Base-by-base conservation (phyloP, 1,284 basidiomycete species). In the Leccinum angustisporum region DNA sequence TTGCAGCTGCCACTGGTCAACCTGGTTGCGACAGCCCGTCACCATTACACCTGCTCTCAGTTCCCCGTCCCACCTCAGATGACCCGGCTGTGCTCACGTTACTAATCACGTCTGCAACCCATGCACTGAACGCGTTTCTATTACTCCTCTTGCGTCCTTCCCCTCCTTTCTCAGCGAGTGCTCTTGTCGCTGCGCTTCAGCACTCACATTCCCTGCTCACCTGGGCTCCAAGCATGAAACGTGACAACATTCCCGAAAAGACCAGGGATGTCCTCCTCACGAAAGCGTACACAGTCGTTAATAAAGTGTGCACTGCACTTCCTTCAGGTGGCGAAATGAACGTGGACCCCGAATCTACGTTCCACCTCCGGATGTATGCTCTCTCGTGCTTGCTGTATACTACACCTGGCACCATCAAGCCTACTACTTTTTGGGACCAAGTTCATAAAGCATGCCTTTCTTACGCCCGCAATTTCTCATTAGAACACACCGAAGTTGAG, bases 351-450 rank as follows among this genome's bases (percentile, higher is more conserved):
- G 60, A 63, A 53, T 72, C 74, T 6, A 65, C 81, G 7, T 86
- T 86, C 64, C 67, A 70, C 33, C 74, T 89, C 16, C 79, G 84
- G 3, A 72, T 77, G 14, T 83, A 83, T 63, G 82, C 79, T 4
- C 66, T 84, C 21, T 71, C 71, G 10, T 85, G 83, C 66, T 72
- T 86, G 21, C 73, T 76, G 7, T 73, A 77, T 58, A 78, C 82
- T 3, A 77, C 76, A 11, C 67, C 75, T n/a, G 80, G 79, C 4
- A 79, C 77, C 4, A 68, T 84, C 27, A 77, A 79, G 21, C 67
- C 79, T 4, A 75, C 77, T 48, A 81, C 78, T 0, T 86, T 90
- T 67, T 91, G 88, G 89, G 83, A 85, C 50, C 88, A 91, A 68
- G 78, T 79, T 0, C 75, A 80, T n/a, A 84, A 83, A 64, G 81